phyloP scores from a whole-genome alignment of 164 flowering plant genomes.

The Nymphaea thermarum region DNA sequence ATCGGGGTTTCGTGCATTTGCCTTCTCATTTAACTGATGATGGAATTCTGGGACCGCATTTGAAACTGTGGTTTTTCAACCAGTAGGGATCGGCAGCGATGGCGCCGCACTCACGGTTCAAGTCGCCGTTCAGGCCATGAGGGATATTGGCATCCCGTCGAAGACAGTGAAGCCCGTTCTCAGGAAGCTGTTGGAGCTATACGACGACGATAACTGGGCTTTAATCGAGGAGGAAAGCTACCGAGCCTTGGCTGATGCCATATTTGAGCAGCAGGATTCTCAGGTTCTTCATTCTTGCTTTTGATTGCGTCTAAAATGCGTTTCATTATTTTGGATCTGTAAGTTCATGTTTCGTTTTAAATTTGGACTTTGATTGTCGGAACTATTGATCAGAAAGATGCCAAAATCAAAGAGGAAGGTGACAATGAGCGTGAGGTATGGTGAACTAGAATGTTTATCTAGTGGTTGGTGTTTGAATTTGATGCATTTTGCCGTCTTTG shows the following conservation, averaged over 20 bases:
- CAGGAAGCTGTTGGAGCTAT: constrained; percentile 27
- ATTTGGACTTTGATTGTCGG: not conserved
- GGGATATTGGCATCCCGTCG: constrained; percentile 30
- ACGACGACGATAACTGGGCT: constrained; percentile 52
- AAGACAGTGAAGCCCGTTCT: constrained; percentile 30
- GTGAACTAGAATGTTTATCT: not conserved
- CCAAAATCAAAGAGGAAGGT: constrained; percentile 10
- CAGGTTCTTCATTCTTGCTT: constrained; percentile 18
- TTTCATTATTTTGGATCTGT: not conserved
- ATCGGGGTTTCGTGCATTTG: not conserved
- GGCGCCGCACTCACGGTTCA: not conserved
- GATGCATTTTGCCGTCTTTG: too few species aligned
- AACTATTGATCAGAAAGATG: constrained; percentile 19
- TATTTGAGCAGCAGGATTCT: constrained; percentile 42
- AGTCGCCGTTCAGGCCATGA: constrained; percentile 41
- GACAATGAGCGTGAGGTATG: not conserved
- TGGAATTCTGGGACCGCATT: not conserved
- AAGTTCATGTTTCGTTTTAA: not conserved
- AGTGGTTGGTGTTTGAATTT: too few species aligned
- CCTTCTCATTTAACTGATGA: not conserved
- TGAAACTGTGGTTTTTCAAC: not conserved
- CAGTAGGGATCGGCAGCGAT: not conserved
- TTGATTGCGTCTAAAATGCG: not conserved
- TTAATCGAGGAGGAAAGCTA: constrained; percentile 70
- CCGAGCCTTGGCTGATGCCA: constrained; percentile 65